Evolutionary conservation across 768 basidiomycete species (phyloP).

Genomic region (Lentinula sp.): DNA sequence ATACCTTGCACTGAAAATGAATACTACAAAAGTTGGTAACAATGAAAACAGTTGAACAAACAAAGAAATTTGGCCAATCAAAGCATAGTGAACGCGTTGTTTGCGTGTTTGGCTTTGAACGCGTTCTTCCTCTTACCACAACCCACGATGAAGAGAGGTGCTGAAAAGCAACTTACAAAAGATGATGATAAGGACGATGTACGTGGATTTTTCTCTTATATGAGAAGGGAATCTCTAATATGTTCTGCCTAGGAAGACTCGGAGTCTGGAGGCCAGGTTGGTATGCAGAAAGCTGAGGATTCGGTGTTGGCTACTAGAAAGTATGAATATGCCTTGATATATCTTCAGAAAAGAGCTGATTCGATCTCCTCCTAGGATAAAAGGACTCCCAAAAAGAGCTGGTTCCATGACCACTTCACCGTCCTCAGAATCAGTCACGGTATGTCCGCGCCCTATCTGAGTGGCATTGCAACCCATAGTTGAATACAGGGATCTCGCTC

Average conservation of each 20-base stretch:
- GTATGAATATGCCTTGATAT: conserved; percentile 33
- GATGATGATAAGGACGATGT: conserved; percentile 39
- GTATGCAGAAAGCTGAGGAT: conserved; percentile 60
- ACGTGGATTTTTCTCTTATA: conserved; percentile 13
- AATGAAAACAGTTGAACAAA: too few species aligned
- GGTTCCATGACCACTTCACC: conserved; percentile 18
- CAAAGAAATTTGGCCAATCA: too few species aligned
- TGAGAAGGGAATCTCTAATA: background rate
- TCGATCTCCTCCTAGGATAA: conserved; percentile 44
- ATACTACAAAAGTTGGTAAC: too few species aligned
- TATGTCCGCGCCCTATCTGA: conserved; percentile 7
- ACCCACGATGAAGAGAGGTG: conserved; percentile 60
- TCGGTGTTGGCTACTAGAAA: conserved; percentile 44
- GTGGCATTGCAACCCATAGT: conserved; percentile 4
- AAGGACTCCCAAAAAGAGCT: conserved; percentile 51
- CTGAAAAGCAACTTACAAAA: conserved; percentile 65
- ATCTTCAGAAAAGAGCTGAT: background rate
- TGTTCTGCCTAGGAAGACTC: conserved; percentile 26
- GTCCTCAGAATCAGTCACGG: conserved; percentile 5
- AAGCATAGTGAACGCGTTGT: background rate
- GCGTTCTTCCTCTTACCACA: background rate
- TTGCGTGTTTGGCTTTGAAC: background rate
- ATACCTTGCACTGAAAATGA: background rate
- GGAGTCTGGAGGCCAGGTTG: conserved; percentile 20
- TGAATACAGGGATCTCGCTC: conserved; percentile 21